Percentiles rank a stretch among this genome's conserved stretches.
Conservation (phyloP, 345 rosid species). For the Lepidium africanum region DNA sequence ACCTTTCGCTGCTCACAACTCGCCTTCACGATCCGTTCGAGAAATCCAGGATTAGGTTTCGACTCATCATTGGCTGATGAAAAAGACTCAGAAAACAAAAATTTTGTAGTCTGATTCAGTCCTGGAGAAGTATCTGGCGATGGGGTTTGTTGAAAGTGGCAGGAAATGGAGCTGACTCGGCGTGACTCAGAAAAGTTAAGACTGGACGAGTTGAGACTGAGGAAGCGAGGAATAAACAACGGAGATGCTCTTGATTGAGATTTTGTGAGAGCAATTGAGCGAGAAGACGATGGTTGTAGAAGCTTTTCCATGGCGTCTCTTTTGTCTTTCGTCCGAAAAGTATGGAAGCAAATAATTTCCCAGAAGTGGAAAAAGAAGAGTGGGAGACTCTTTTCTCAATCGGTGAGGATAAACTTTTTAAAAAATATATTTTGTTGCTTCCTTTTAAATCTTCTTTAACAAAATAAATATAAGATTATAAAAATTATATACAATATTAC, state of each 20-base stretch:
- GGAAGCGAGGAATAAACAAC: slow-evolving; percentile 22
- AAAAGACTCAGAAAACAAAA: not conserved
- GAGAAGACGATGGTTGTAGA: slow-evolving; percentile 45
- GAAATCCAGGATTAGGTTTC: slow-evolving; percentile 22
- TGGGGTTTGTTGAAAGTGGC: slow-evolving; percentile 33
- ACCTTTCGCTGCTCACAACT: slow-evolving; percentile 47
- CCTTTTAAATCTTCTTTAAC: not conserved
- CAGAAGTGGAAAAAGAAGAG: not conserved
- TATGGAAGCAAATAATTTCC: not conserved
- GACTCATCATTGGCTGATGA: slow-evolving; percentile 25
- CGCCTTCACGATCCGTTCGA: slow-evolving; percentile 26
- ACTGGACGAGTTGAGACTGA: slow-evolving; percentile 29
- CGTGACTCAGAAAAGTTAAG: slow-evolving; percentile 22
- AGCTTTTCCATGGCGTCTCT: slow-evolving; percentile 80
- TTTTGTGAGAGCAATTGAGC: slow-evolving; percentile 37
- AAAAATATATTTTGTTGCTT: not conserved
- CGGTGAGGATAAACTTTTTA: slow-evolving; percentile 10
- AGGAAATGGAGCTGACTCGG: slow-evolving; percentile 38
- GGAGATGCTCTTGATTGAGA: slow-evolving; percentile 27
- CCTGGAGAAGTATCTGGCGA: slow-evolving; percentile 3
- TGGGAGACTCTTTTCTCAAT: not conserved
- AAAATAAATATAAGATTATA: too few relatives aligned
- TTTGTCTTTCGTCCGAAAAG: not conserved
- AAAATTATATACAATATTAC: too few relatives aligned
- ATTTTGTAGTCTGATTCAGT: not conserved